Evolutionary conservation across 352 stramenopile species (phyloP), one percentile per base, ranked within the genome.

Genomic region (Phytopythium cucurbitacearum): DNA sequence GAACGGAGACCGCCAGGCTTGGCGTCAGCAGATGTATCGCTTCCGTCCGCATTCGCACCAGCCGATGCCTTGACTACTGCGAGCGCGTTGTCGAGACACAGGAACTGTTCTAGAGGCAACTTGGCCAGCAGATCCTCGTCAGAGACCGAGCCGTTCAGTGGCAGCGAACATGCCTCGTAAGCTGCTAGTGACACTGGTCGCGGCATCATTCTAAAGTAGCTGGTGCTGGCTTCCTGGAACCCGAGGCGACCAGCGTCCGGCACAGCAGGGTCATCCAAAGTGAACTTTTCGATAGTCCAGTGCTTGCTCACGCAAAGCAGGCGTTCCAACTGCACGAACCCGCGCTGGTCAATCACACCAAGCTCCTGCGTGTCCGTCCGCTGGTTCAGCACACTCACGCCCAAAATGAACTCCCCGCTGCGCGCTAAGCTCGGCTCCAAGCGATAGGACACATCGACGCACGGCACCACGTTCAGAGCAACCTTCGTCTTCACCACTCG

Each of bases 151-250:
- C 32, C 28, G 15, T 51, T 52, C 0, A 48, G 8, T n/a, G 43
- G 61, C 2, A 81, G 49, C 21, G 58, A 9, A 28, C 21, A 28
- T 28, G 21, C 21, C 21, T 28, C 21, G 21, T 28, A 28, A 28
- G 21, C 21, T 28, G 21, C 21, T 28, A 28, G 21, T 28, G 21
- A 28, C 21, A 28, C 3, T 47, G 34, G 37, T 28, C 58, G 67
- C 4, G 57, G 65, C 45, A 76, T 41, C 13, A 92, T 53, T n/a
- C 82, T 79, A 53, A 93, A 93, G 53, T 92, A 95, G 8, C 65
- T 77, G 10, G 85, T 93, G 42, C 80, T 89, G 0, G 76, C 74
- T 63, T 95, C 85, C 45, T 80, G 79, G 50, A 71, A 85, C n/a
- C 68, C 76, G 33, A 91, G 59, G 33, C 67, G 63, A 5, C 57